These are phyloP conservation scores for Trifolium fragiferum DNA, from an alignment of 306 rosid genomes.

Conservation along the genomic window DNA sequence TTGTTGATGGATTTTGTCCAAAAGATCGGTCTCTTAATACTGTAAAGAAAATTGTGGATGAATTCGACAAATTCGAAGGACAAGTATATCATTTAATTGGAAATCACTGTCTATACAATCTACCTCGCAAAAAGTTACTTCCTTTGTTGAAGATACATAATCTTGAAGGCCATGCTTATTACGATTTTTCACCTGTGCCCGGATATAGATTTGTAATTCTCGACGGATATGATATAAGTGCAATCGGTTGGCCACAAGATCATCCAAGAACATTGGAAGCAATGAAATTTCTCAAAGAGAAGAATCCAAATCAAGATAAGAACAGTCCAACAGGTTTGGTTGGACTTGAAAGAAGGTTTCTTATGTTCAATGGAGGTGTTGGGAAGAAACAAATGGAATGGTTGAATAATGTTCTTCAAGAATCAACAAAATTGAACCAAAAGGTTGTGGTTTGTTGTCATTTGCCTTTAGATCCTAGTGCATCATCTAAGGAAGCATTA, in stretches of 20 bases:
- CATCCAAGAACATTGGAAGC: conserved; percentile 73
- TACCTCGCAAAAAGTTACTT: conserved; percentile 74
- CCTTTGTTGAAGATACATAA: conserved; percentile 69
- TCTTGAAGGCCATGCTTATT: conserved; percentile 62
- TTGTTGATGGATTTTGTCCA: conserved; percentile 92
- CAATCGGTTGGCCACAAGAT: conserved; percentile 87
- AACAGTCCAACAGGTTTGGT: conserved; percentile 74
- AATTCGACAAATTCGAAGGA: conserved; percentile 69
- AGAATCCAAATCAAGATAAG: conserved; percentile 84
- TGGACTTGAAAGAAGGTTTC: conserved; percentile 82
- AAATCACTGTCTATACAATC: conserved; percentile 95
- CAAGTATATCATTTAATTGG: conserved; percentile 84
- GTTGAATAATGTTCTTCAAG: conserved; percentile 66
- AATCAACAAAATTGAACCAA: conserved; percentile 71
- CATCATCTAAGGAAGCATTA: conserved; percentile 65
- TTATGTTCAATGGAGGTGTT: conserved; percentile 90
- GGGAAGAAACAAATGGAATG: conserved; percentile 89
- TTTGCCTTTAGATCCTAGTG: conserved; percentile 72
- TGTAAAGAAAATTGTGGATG: conserved; percentile 60
- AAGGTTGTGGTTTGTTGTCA: conserved; percentile 85
- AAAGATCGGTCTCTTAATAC: conserved; percentile 67
- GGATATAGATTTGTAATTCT: conserved; percentile 77
- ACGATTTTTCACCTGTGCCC: conserved; percentile 75
- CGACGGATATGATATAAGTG: conserved; percentile 89
- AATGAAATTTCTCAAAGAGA: conserved; percentile 60